Base-by-base conservation (phyloP, 768 basidiomycete species). In the Tubosaeta brunneosetosa region DNA sequence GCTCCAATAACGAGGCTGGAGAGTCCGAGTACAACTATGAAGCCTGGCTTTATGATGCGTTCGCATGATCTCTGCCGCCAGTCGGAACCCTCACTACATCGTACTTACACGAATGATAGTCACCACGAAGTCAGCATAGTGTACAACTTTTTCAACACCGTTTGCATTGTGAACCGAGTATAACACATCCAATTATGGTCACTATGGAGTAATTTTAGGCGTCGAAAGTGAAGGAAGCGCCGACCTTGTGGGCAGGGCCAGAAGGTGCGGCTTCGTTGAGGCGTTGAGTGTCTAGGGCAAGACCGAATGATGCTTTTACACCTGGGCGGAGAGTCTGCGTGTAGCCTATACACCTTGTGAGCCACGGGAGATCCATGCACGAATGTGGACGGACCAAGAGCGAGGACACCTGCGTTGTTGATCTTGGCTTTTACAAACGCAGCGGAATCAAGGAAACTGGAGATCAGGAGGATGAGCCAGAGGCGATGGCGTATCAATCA, bases 371-470 rank as follows among this genome's bases (percentile, higher is more conserved):
- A 42, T 4, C 2, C 47, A 32, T 7, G 16, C 22, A 52, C 31
- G 14, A 33, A n/a, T 26, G 9, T 9, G 12, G 17, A 11, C 3
- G 66, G 67, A 91, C 83, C 86, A 60, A 95, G 84, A 63, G 83
- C 87, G 60, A 97, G 80, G 67, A 94, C 80, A 79, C 94, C 94
- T 53, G 84, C 70, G 76, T 94, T 95, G 84, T 97, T 97, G 78
- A 98, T 94, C 82, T 97, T 97, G 61, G 94, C 91, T 82, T 99
- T 98, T 75, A 97, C 80, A 67, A 91, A 97, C 9, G 94, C 87
- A 59, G 92, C 85, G 29, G 79, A 72, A 75, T 97, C 94, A 57
- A 94, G 85, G 76, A 85, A 85, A 44, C 85, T 89, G 51, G 42
- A 41, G 29, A 29, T 9, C 6, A 31, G 29, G 51, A 50, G 57